phyloP scores from a whole-genome alignment of 192 early-diverging fungal genomes.

The Backusella luteola region DNA sequence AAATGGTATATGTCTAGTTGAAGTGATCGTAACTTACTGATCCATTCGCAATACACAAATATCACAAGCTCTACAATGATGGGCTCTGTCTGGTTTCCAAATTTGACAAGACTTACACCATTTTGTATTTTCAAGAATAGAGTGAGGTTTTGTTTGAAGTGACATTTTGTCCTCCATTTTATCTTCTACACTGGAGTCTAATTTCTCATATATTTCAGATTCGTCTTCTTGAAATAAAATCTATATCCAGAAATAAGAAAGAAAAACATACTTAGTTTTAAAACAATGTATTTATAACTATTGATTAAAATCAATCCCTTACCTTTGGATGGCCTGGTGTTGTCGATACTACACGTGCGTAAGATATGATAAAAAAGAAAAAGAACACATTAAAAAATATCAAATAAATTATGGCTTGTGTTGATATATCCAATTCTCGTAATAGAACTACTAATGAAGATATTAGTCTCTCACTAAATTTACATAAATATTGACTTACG shows the following conservation, averaged over 20 bases:
- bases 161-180: neutral
- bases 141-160: neutral
- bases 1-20: neutral
- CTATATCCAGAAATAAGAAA: slow-evolving; percentile 9
- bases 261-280: neutral
- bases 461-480: neutral
- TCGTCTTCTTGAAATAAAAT: neutral
- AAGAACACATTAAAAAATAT: slow-evolving; percentile 33
- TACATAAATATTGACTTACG: slow-evolving; percentile 13
- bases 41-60: slow-evolving; percentile 55
- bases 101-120: slow-evolving; percentile 43
- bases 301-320: neutral
- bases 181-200: neutral
- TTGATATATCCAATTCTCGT: neutral
- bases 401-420: slow-evolving; percentile 35
- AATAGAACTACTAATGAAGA: slow-evolving; percentile 20
- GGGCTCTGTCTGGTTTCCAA: slow-evolving; percentile 52
- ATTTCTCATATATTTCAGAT: neutral
- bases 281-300: neutral
- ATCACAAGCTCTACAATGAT: slow-evolving; percentile 53
- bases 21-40: slow-evolving; percentile 34
- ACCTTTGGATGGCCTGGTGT: slow-evolving; percentile 43
- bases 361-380: slow-evolving; percentile 41
- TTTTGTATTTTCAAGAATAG: slow-evolving; percentile 19
- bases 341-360: slow-evolving; percentile 38